phyloP scores from a whole-genome alignment of 106 monocot species.

The Gastrodia elata region DNA sequence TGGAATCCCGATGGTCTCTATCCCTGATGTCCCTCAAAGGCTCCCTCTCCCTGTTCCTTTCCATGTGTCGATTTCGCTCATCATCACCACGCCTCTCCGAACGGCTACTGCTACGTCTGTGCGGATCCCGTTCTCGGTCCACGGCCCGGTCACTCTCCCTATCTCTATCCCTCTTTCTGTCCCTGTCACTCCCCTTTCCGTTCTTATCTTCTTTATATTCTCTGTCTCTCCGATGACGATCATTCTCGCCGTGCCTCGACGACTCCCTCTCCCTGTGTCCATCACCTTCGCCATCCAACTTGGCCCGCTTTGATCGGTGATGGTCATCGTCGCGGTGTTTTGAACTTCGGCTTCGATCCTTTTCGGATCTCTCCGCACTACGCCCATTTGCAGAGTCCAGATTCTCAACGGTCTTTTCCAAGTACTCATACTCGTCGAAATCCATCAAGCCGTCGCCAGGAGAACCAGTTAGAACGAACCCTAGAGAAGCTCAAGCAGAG shows the following conservation, averaged over 20 bases:
- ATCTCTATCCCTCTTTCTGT: constrained; percentile 11
- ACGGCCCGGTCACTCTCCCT: constrained; percentile 21
- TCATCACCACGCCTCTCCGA: constrained; percentile 37
- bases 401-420: constrained; percentile 83
- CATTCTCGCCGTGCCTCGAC: constrained; percentile 17
- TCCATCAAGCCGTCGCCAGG: constrained; percentile 37
- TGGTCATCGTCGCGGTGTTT: constrained; percentile 23
- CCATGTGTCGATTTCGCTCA: constrained; percentile 20
- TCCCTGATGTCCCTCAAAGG: constrained; percentile 15
- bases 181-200: constrained; percentile 18
- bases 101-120: constrained; percentile 36
- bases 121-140: constrained; percentile 25
- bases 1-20: constrained; percentile 19
- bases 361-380: constrained; percentile 16
- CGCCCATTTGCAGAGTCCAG: constrained; percentile 23
- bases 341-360: constrained; percentile 33
- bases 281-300: constrained; percentile 33
- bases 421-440: constrained; percentile 95
- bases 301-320: constrained; percentile 25
- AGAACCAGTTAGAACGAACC: background rate
- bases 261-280: constrained; percentile 19
- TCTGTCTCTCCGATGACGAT: constrained; percentile 18
- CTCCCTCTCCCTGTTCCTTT: constrained; percentile 17
- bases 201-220: constrained; percentile 21
- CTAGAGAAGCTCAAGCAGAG: background rate